Base-by-base conservation (phyloP, 495 filamentous ascomycete species). In the Tuber melanosporum region DNA sequence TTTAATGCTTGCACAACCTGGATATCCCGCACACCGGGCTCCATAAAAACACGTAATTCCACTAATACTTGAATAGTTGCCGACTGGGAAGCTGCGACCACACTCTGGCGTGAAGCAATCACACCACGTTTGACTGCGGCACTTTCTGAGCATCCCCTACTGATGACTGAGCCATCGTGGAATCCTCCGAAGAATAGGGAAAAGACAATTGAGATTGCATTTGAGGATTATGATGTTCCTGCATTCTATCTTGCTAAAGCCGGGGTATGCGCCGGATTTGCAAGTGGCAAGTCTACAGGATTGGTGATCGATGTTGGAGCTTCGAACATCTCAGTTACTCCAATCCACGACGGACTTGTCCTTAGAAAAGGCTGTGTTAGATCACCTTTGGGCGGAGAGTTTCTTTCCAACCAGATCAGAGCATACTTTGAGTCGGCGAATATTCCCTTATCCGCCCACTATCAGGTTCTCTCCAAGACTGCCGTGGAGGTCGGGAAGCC, bases 91-190 rank as follows among this genome's bases (percentile, higher is more conserved):
- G 91, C 91, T 74, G 95, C 94, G 39, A 90, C 92, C 73, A 91
- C 90, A 84, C 83, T 98, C 41, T 98, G 95, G 95, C 93, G 97
- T 83, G 94, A 89, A 85, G 91, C 89, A 77, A 93, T 92, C 84
- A 94, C 88, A 80, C 96, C 89, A 80, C 90, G 90, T 83, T 89
- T 92, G 79, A 95, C 88, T n/a, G 93, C 92, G 82, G 89, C 93
- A 49, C 87, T 99, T 72, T 88, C 90, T 41, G 96, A 99, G 80
- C 94, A 91, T 84, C 96, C 95, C 19, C 86, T 99, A 79, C 88
- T 99, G 62, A 93, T 98, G 91, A 97, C 92, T 7, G 95, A 99
- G 86, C 91, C 93, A 36, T 92, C 92, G 43, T 98, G 94, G 95
- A 98, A 97, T 84, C 86, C 91, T 36, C 84, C 88, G 22, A 98